phyloP scores from a whole-genome alignment of 1,139 yeast species.

The Magnusiomyces magnusii region DNA sequence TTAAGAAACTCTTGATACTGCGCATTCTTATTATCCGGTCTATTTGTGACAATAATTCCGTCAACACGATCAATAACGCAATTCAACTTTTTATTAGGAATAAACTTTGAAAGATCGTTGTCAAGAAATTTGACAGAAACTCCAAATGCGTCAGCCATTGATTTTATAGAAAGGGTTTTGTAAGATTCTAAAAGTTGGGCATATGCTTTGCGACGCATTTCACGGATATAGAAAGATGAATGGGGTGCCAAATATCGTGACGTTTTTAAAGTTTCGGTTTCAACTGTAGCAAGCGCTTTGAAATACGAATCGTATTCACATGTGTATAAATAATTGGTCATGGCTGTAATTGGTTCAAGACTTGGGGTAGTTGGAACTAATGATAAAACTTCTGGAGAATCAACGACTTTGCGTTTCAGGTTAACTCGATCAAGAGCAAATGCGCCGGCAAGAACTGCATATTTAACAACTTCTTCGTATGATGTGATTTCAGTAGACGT shows the following conservation, averaged over 20 bases:
- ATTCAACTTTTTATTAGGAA: constrained; percentile 83
- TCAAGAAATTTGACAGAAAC: constrained; percentile 76
- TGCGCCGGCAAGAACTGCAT: constrained; percentile 81
- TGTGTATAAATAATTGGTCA: constrained; percentile 81
- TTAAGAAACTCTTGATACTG: constrained; percentile 85
- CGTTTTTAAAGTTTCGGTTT: constrained; percentile 62
- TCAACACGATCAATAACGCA: constrained; percentile 95
- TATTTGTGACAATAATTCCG: constrained; percentile 90
- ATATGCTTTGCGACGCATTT: constrained; percentile 92
- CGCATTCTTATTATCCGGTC: constrained; percentile 93
- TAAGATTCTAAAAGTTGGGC: constrained; percentile 91
- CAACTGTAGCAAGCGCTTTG: constrained; percentile 68
- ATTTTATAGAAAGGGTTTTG: constrained; percentile 77
- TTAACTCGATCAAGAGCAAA: constrained; percentile 77
- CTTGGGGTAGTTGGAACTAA: constrained; percentile 64
- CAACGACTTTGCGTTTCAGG: constrained; percentile 75
- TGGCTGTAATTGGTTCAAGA: constrained; percentile 71
- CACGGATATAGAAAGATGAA: constrained; percentile 77
- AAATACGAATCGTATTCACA: constrained; percentile 82
- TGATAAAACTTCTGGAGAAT: constrained; percentile 88
- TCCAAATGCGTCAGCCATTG: constrained; percentile 93
- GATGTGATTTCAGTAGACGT: constrained; percentile 90
- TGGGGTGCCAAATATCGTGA: constrained; percentile 75
- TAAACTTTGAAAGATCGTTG: constrained; percentile 76
- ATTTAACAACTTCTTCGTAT: constrained; percentile 84